A percentile compares a stretch with the other conserved stretches of the same genome.
Conservation (phyloP, 1,284 basidiomycete genomes). For the Puccinia polysora region DNA sequence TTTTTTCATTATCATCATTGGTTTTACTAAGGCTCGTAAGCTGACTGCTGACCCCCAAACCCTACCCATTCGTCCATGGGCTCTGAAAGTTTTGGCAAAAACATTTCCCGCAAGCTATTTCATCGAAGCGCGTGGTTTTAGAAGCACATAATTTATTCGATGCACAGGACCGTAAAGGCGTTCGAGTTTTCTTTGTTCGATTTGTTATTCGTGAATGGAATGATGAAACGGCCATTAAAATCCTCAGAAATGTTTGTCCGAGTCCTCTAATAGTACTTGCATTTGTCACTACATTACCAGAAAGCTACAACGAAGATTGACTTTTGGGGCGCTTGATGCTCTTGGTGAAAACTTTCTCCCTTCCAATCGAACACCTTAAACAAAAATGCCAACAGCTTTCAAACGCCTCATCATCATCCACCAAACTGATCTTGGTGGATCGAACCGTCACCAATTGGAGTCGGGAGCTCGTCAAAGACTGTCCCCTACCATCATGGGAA, state of each 20-base stretch:
- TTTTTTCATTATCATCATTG: not conserved
- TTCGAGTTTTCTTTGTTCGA: slow-evolving; percentile 36
- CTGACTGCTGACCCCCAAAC: not conserved
- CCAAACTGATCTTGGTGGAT: slow-evolving; percentile 39
- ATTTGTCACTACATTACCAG: too few relatives aligned
- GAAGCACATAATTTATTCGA: slow-evolving; percentile 43
- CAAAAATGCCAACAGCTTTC: slow-evolving; percentile 23
- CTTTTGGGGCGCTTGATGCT: too few relatives aligned
- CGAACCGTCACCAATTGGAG: slow-evolving; percentile 42
- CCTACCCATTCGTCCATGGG: not conserved
- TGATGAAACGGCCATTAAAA: slow-evolving; percentile 32
- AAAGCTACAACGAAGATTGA: too few relatives aligned
- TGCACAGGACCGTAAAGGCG: slow-evolving; percentile 30
- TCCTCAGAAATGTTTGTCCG: slow-evolving; percentile 25
- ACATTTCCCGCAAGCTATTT: slow-evolving; percentile 39
- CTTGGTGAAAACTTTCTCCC: not conserved
- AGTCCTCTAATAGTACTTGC: too few relatives aligned
- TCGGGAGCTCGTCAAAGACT: slow-evolving; percentile 19
- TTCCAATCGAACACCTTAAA: not conserved
- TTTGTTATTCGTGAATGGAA: slow-evolving; percentile 44
- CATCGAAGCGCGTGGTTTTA: slow-evolving; percentile 31
- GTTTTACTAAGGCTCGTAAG: not conserved
- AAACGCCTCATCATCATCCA: slow-evolving; percentile 27
- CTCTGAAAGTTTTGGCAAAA: slow-evolving; percentile 37
- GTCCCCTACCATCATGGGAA: slow-evolving; percentile 22